A percentile compares a stretch with the other conserved stretches of the same genome.
phyloP scores from a whole-genome alignment of 2,329 filamentous ascomycete species.

The Dothideomycetes sp. region DNA sequence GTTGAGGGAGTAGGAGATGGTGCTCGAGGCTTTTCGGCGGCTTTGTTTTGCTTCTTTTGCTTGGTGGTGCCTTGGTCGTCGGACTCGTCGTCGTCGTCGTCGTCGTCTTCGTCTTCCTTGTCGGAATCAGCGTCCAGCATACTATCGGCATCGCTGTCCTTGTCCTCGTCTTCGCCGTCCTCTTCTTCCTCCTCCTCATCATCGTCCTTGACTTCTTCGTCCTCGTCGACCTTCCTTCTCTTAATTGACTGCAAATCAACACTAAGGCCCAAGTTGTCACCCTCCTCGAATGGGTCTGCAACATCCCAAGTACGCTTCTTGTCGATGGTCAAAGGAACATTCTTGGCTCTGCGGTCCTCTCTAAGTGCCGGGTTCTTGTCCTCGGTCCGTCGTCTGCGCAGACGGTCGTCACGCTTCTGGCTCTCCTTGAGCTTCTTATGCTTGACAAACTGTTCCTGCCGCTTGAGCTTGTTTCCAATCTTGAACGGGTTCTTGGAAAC shows the following conservation, averaged over 20 bases:
- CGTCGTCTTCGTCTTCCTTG: conserved; percentile 46
- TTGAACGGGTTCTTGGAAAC: conserved; percentile 22
- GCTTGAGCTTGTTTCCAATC: conserved; percentile 54
- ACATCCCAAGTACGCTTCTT: conserved; percentile 81
- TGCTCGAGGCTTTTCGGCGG: conserved; percentile 28
- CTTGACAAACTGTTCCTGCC: conserved; percentile 68
- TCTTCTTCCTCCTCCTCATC: conserved; percentile 32
- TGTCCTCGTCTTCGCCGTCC: conserved; percentile 44
- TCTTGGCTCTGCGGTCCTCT: conserved; percentile 63
- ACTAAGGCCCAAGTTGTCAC: conserved; percentile 32
- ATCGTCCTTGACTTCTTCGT: conserved; percentile 32
- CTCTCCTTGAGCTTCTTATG: conserved; percentile 70
- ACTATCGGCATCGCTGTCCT: conserved; percentile 56
- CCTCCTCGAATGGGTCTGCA: conserved; percentile 35
- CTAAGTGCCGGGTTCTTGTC: conserved; percentile 69
- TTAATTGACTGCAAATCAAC: conserved; percentile 39
- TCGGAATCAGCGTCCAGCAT: conserved; percentile 58
- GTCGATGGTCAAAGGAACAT: conserved; percentile 74
- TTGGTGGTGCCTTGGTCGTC: conserved; percentile 16
- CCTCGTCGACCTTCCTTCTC: conserved; percentile 33
- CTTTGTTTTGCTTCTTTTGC: conserved; percentile 20
- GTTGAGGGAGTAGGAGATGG: conserved; percentile 48
- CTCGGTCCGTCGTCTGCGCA: conserved; percentile 75
- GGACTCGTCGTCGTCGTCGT: conserved; percentile 33
- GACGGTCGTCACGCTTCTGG: conserved; percentile 65